Base-by-base conservation (phyloP, 2,329 filamentous ascomycete species). In the Alternaria ethzedia region DNA sequence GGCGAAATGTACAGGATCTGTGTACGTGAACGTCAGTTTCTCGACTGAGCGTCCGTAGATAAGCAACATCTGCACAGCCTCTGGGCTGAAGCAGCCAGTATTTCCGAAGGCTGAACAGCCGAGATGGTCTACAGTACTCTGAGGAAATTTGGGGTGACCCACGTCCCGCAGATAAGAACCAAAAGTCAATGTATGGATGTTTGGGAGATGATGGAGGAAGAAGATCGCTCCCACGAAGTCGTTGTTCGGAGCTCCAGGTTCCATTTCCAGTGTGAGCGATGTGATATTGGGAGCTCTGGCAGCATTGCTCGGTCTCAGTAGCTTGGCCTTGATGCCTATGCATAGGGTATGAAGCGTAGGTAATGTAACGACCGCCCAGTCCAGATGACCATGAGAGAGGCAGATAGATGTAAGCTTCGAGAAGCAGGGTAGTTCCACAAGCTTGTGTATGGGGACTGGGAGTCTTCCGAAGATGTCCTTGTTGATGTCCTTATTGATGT, bases 51-150 rank as follows among this genome's bases (percentile, higher is more conserved):
- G 5, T 44, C 17, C 41, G 5, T 4, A 2, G 4, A 0, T 0
- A 4, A 44, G 17, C 2, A 44, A 44, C 13, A 3, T 5, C 17
- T 21, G 41, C 9, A 44, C 41, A 6, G 5, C 6, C 5, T 12
- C 1, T 5, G 1, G 0, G 17, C 4, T 6, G 2, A 44, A 44
- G 0, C 5, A 44, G 1, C 41, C 41, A 4, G 17, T 17, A 6
- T 17, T 20, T 2, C 5, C n/a, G 1, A 13, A 44, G 41, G 0
- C 11, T 1, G n/a, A 6, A 8, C 6, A 1, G 41, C n/a, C 1
- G 6, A 20, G 2, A 11, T 6, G 1, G 17, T 21, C 10, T 6
- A 0, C 10, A 12, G 0, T 0, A 13, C 5, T 6, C 10, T 0
- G n/a, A 20, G 41, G 41, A 44, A 44, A 44, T 20, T 6, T 17